Base-by-base conservation (phyloP, 306 rosid genomes). In the Malus orientalis region DNA sequence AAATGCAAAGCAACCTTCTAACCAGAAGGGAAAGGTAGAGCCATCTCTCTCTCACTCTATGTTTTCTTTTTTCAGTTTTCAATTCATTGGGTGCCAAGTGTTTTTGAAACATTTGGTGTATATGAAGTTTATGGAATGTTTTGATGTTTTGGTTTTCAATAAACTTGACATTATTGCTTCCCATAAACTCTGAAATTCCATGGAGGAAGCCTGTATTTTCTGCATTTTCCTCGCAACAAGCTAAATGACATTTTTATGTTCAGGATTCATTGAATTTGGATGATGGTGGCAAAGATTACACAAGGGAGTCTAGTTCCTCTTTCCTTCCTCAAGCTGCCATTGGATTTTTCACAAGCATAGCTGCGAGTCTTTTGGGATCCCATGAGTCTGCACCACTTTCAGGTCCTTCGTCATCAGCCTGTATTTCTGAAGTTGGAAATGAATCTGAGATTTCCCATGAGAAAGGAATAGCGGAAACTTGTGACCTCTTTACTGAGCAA, bases 301-400 rank as follows among this genome's bases (percentile, higher is more conserved):
- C 81, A 27, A 84, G 91, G 83, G 93, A 89, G 81, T 75, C 84
- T 79, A 75, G 86, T 80, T 81, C 88, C 71, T 91, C 80, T 82
- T 81, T 82, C 81, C 78, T 96, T 86, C 83, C 98, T 73, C 97
- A 69, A 82, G 93, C 90, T 23, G 91, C 93, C 82, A 62, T 92
- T 63, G 89, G 86, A 80, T 85, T 91, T 76, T 84, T 96, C 85
- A 85, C 87, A 33, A 87, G 78, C 85, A 75, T 92, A 30, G 88
- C 85, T 71, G 78, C 78, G 54, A 83, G 87, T 76, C 78, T 96
- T 72, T 81, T 89, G 78, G 89, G 88, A 71, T 82, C 85, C 70
- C 69, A 88, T 83, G 88, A 86, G 27, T 85, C 86, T 74, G 74
- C 88, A 73, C 81, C 88, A 76, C 73, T 77, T 47, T 63, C 84